Percentiles rank a stretch among this genome's conserved stretches.
phyloP scores from a whole-genome alignment of 805 yeast species.

The Candida pini region DNA sequence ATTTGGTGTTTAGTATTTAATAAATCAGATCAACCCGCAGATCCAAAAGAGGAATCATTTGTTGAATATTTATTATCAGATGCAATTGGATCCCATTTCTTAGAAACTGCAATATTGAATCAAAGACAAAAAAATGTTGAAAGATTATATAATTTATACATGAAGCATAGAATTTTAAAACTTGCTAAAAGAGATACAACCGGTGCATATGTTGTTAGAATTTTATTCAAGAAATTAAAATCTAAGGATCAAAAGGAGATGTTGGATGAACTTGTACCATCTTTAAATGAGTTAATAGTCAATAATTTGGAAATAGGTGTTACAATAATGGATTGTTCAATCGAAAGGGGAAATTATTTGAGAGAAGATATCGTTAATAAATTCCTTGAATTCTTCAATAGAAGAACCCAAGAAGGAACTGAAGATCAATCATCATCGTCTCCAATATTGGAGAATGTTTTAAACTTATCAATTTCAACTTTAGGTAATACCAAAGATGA shows the following conservation, averaged over 20 bases:
- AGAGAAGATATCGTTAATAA: conserved; percentile 53
- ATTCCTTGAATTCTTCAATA: conserved; percentile 37
- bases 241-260: conserved; percentile 57
- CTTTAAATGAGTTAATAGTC: conserved; percentile 53
- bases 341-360: conserved; percentile 49
- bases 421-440: conserved; percentile 28
- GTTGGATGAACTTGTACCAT: conserved; percentile 61
- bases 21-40: conserved; percentile 42
- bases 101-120: conserved; percentile 62
- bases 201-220: conserved; percentile 75
- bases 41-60: conserved; percentile 66
- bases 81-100: conserved; percentile 89
- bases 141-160: conserved; percentile 63
- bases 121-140: conserved; percentile 66
- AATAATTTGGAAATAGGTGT: conserved; percentile 69
- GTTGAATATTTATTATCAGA: conserved; percentile 81
- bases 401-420: conserved; percentile 22
- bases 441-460: conserved; percentile 61
- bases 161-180: conserved; percentile 67
- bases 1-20: conserved; percentile 63
- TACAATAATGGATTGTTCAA: conserved; percentile 61
- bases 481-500: conserved; percentile 78
- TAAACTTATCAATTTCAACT: conserved; percentile 63
- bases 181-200: conserved; percentile 78
- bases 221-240: conserved; percentile 59